Conservation (phyloP, 495 filamentous ascomycete species). For the Talaromyces ruber region DNA sequence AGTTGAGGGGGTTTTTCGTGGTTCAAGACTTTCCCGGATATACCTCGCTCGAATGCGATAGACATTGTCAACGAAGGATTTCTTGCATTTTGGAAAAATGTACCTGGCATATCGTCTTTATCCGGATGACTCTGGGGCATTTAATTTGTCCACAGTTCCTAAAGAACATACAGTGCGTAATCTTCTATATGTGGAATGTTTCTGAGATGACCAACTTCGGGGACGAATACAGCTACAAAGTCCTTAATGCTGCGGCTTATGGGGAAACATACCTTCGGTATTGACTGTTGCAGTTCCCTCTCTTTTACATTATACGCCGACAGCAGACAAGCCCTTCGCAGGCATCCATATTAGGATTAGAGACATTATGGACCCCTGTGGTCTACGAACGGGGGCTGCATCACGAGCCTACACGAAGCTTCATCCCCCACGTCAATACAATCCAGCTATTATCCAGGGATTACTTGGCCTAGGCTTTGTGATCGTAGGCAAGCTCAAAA, state of each 20-base stretch:
- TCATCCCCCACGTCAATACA: conserved; percentile 7
- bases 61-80: background rate
- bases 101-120: background rate
- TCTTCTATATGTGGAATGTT: background rate
- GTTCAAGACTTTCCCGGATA: background rate
- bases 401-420: conserved; percentile 15
- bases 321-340: conserved; percentile 12
- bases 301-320: conserved; percentile 12
- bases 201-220: background rate
- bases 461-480: conserved; percentile 19
- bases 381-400: conserved; percentile 12
- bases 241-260: background rate
- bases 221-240: background rate
- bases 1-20: background rate
- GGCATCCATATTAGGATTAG: conserved; percentile 22
- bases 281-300: conserved; percentile 14
- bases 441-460: conserved; percentile 7
- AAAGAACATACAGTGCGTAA: background rate
- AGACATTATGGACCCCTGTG: conserved; percentile 21
- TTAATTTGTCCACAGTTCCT: background rate
- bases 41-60: background rate
- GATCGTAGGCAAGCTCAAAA: conserved; percentile 25
- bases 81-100: background rate
- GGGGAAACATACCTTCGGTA: background rate
- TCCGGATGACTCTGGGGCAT: background rate